Evolutionary conservation across 1,284 basidiomycete species (phyloP), one percentile per base, ranked within the genome.

Genomic region (Ganoderma lucidum): DNA sequence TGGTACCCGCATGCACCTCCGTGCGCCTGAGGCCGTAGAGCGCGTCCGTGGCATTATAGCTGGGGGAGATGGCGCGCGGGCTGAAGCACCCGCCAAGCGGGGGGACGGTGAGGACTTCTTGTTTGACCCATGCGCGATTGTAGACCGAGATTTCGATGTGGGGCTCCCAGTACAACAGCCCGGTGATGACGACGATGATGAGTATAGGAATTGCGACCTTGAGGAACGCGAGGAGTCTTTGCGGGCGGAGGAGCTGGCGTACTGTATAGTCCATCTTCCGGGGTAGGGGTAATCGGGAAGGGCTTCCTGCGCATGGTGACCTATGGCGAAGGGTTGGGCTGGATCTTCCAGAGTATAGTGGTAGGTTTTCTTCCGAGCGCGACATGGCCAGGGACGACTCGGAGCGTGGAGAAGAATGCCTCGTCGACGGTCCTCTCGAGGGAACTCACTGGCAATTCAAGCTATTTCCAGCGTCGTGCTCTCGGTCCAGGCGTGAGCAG

Each of bases 111-210:
- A 88, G 81, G 51, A 97, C 88, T 75, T 96, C 92, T 37, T 84
- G 79, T 67, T 85, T 79, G 44, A 96, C 84, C 95, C 96, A 97
- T 60, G 83, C 81, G 37, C 91, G 87, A 72, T 87, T 85, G 80
- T 94, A 96, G 74, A 94, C 86, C 32, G 90, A 85, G 30, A 96
- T 82, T 81, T 96, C 95, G 73, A 96, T 80, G 78, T 96, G 95
- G 4, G 93, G 87, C 78, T 96, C 92, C 81, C 90, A 95, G 39
- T 87, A 76, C 73, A 87, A 85, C 66, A 88, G 79, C 3, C 23
- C 48, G 19, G 73, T 85, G 23, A 86, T 65, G 59, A 90, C 69
- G 41, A 90, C 62, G 67, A 82, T 70, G 64, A 85, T 70, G 45
- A 80, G 68, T 23, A 80, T 59, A 1, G 83, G 79, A 3, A 85